Evolutionary conservation across 2,329 filamentous ascomycete species (phyloP).

Genomic region (Helotiales sp.): DNA sequence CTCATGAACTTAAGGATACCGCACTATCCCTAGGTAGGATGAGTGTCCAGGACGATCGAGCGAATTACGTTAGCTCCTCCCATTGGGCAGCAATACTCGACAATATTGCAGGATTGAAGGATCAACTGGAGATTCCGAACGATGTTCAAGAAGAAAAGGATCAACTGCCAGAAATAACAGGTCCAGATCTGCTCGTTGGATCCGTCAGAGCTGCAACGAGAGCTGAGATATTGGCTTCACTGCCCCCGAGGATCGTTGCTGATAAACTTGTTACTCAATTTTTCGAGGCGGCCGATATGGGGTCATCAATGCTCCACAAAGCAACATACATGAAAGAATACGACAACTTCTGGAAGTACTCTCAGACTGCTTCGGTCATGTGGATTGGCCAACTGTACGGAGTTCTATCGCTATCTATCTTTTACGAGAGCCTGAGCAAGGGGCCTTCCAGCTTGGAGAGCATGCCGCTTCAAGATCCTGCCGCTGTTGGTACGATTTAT

Average conservation of each 20-base stretch:
- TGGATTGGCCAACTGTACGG: slow-evolving; percentile 53
- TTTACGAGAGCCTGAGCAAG: slow-evolving; percentile 26
- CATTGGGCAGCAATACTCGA: slow-evolving; percentile 60
- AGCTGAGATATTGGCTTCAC: slow-evolving; percentile 46
- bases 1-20: slow-evolving; percentile 5
- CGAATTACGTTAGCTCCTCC: slow-evolving; percentile 55
- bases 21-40: slow-evolving; percentile 25
- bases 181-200: slow-evolving; percentile 28
- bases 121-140: slow-evolving; percentile 46
- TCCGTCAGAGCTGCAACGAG: slow-evolving; percentile 34
- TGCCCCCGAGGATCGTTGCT: slow-evolving; percentile 47
- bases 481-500: slow-evolving; percentile 47
- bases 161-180: not conserved
- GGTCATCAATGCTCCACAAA: slow-evolving; percentile 44
- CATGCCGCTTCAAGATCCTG: slow-evolving; percentile 41
- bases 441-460: slow-evolving; percentile 34
- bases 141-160: slow-evolving; percentile 3
- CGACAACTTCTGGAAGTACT: slow-evolving; percentile 32
- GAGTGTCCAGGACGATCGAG: slow-evolving; percentile 35
- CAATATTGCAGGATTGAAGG: slow-evolving; percentile 60
- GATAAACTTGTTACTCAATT: slow-evolving; percentile 53
- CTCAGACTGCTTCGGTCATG: slow-evolving; percentile 39
- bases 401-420: slow-evolving; percentile 18
- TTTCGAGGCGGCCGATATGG: slow-evolving; percentile 51
- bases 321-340: slow-evolving; percentile 49